phyloP scores from a whole-genome alignment of 305 asterid species.

The Plantago lanceolata region DNA sequence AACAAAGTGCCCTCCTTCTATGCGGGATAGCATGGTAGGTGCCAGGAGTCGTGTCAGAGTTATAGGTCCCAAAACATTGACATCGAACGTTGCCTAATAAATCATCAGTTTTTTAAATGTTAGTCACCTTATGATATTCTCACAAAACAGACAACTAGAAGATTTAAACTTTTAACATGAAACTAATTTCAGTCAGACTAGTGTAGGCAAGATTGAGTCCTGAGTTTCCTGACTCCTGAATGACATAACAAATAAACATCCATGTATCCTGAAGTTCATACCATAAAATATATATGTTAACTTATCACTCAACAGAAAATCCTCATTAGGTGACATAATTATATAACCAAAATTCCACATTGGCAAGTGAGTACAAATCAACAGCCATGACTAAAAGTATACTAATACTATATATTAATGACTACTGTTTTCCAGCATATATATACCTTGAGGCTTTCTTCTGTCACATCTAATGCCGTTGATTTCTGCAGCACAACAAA shows the following conservation, averaged over 20 bases:
- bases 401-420: not conserved
- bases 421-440: conserved; percentile 21
- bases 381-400: no score
- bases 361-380: no score
- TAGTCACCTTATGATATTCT: conserved; percentile 8
- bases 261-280: no score
- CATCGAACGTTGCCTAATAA: conserved; percentile 75
- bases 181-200: no score
- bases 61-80: conserved; percentile 84
- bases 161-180: not conserved
- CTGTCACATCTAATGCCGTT: conserved; percentile 68
- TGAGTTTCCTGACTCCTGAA: no score
- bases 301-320: no score
- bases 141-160: conserved; percentile 5
- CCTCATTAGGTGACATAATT: no score
- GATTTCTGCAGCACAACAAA: conserved; percentile 69
- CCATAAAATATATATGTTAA: no score
- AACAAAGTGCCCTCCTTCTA: conserved; percentile 88
- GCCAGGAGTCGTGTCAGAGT: conserved; percentile 65
- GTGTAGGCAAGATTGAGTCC: no score
- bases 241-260: no score
- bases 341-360: no score
- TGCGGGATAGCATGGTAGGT: conserved; percentile 78
- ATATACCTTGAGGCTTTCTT: conserved; percentile 84
- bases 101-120: conserved; percentile 23